phyloP scores from a whole-genome alignment of 148 eudicot species.

The Chenopodium berlandieri region DNA sequence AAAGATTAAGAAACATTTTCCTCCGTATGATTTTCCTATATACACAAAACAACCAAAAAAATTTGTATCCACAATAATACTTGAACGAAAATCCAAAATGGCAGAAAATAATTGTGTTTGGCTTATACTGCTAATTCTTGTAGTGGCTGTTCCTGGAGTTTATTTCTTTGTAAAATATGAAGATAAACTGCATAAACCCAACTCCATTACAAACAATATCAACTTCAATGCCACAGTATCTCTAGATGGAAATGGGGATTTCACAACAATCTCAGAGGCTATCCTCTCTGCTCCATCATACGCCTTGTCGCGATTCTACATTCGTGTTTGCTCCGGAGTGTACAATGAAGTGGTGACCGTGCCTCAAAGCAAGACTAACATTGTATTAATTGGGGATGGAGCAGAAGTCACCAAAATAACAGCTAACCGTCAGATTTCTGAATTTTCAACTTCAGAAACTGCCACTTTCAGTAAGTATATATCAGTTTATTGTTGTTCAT shows the following conservation, averaged over 20 bases:
- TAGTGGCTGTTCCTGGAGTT: conserved; percentile 1
- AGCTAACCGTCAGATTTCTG: conserved; percentile 19
- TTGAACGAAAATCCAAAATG: background rate
- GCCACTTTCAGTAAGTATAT: conserved; percentile 29
- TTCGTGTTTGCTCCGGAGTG: conserved; percentile 15
- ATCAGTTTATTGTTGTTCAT: background rate
- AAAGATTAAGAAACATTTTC: too few relatives aligned
- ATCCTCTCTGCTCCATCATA: conserved; percentile 27
- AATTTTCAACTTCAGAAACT: conserved; percentile 26
- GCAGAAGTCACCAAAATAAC: conserved; percentile 25
- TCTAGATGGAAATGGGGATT: conserved; percentile 19
- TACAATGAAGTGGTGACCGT: conserved; percentile 30
- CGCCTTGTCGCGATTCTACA: conserved; percentile 8
- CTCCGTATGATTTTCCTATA: too few relatives aligned
- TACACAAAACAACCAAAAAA: too few relatives aligned
- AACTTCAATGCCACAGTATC: conserved; percentile 26
- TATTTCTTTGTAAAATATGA: background rate
- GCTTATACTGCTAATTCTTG: background rate
- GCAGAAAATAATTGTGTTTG: background rate
- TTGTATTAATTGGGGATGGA: conserved; percentile 35
- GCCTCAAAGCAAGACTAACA: conserved; percentile 24
- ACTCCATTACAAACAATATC: background rate
- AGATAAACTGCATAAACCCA: background rate
- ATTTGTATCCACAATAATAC: too few relatives aligned
- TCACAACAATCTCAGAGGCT: conserved; percentile 23